A percentile compares a stretch with the other conserved stretches of the same genome.
Conservation (phyloP, 2,329 filamentous ascomycete species). For the Talaromyces islandicus region DNA sequence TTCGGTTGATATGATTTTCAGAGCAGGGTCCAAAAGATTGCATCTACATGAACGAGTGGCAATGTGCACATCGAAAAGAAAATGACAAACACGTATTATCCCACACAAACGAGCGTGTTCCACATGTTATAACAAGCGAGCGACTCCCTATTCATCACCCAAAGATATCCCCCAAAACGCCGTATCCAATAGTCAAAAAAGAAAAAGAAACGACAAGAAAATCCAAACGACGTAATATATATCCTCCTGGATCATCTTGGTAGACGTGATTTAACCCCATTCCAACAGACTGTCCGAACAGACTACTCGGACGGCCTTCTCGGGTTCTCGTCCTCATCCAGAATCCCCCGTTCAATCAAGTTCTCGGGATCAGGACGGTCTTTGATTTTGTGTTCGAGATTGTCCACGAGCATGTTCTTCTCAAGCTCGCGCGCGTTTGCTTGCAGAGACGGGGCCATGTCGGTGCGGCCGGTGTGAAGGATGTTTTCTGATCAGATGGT, state of each 20-base stretch:
- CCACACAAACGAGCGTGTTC: neutral
- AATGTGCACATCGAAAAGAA: neutral
- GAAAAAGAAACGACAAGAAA: no score
- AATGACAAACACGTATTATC: neutral
- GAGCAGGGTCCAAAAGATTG: neutral
- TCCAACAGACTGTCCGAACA: neutral
- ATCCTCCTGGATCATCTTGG: neutral
- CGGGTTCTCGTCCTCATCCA: conserved; percentile 57
- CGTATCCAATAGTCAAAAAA: neutral
- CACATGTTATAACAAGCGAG: neutral
- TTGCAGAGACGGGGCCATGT: conserved; percentile 69
- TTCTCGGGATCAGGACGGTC: conserved; percentile 70
- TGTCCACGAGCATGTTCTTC: conserved; percentile 81
- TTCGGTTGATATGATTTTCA: neutral
- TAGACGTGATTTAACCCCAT: neutral
- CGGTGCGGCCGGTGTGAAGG: conserved; percentile 60
- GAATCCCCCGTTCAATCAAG: conserved; percentile 71
- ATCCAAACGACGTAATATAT: neutral
- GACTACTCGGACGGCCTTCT: conserved; percentile 15
- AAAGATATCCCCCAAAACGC: neutral
- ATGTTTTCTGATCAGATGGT: conserved; percentile 66
- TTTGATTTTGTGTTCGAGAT: conserved; percentile 78
- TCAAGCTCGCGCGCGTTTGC: conserved; percentile 79
- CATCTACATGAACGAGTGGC: neutral
- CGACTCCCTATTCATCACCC: neutral